phyloP scores from a whole-genome alignment of 495 filamentous ascomycete genomes.

The Staphylotrichum longicolle region DNA sequence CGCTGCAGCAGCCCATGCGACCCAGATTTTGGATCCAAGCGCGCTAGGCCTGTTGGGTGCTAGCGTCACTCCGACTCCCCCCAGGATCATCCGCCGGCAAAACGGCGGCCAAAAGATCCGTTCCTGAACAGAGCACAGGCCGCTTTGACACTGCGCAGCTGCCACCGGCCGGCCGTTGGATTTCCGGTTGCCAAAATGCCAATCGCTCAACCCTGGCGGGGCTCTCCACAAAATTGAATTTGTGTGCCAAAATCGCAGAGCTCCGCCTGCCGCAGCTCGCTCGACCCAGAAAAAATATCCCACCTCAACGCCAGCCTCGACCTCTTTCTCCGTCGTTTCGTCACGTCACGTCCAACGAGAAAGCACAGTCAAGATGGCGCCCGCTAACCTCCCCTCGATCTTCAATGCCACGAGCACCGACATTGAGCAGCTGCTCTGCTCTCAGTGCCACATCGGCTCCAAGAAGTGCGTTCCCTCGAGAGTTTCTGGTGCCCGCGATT shows the following conservation, averaged over 20 bases:
- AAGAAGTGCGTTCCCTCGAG: conserved; percentile 63
- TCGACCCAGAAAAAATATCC: conserved; percentile 31
- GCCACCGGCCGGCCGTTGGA: conserved; percentile 4
- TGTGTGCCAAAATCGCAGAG: conserved; percentile 39
- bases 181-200: background rate
- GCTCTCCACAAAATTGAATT: conserved; percentile 39
- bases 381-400: conserved; percentile 80
- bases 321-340: conserved; percentile 50
- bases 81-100: conserved; percentile 11
- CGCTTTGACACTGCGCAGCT: conserved; percentile 3
- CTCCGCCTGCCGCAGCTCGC: conserved; percentile 25
- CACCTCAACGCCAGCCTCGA: conserved; percentile 43
- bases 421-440: conserved; percentile 98
- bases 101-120: conserved; percentile 20
- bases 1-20: background rate
- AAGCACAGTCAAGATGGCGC: conserved; percentile 79
- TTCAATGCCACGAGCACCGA: conserved; percentile 73
- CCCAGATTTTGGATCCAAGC: conserved; percentile 33
- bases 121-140: background rate
- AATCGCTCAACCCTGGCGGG: conserved; percentile 40
- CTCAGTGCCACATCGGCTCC: conserved; percentile 93
- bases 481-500: background rate
- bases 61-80: conserved; percentile 8
- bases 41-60: conserved; percentile 15
- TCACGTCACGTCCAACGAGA: conserved; percentile 44